These are phyloP conservation scores for Detonula confervacea DNA, from an alignment of 352 stramenopile species.

Conservation along the genomic window DNA sequence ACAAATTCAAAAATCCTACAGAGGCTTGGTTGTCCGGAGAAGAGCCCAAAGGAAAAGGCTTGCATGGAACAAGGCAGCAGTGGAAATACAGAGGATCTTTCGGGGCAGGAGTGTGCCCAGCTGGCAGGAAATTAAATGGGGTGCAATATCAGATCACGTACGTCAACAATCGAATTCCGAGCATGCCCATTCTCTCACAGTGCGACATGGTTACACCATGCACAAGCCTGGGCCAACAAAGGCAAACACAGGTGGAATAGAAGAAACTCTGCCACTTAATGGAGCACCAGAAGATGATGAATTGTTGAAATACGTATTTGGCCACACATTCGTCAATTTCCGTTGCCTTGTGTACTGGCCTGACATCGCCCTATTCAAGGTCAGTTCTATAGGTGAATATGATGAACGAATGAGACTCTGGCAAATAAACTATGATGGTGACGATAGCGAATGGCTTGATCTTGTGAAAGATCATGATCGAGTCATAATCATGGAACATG, in stretches of 20 bases:
- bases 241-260: no score
- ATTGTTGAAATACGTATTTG: constrained; percentile 26
- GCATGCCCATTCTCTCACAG: not conserved
- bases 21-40: not conserved
- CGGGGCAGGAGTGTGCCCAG: not conserved
- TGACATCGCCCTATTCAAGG: constrained; percentile 1
- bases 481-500: constrained; percentile 12
- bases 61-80: constrained; percentile 5
- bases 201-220: not conserved
- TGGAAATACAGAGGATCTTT: constrained; percentile 25
- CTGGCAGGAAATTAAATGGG: constrained; percentile 12
- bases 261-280: not conserved
- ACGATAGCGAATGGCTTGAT: constrained; percentile 24
- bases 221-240: not conserved
- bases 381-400: constrained; percentile 10
- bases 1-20: constrained; percentile 9
- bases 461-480: constrained; percentile 2
- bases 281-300: constrained; percentile 4
- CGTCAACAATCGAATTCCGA: not conserved
- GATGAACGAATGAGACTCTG: constrained; percentile 23
- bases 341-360: constrained; percentile 14
- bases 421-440: constrained; percentile 22
- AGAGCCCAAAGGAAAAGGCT: not conserved
- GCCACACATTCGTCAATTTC: constrained; percentile 4
- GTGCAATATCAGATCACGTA: not conserved